A percentile compares a stretch with the other conserved stretches of the same genome.
Evolutionary conservation across 2,329 filamentous ascomycete species (phyloP).

Genomic region (Dactylonectria macrodidyma): DNA sequence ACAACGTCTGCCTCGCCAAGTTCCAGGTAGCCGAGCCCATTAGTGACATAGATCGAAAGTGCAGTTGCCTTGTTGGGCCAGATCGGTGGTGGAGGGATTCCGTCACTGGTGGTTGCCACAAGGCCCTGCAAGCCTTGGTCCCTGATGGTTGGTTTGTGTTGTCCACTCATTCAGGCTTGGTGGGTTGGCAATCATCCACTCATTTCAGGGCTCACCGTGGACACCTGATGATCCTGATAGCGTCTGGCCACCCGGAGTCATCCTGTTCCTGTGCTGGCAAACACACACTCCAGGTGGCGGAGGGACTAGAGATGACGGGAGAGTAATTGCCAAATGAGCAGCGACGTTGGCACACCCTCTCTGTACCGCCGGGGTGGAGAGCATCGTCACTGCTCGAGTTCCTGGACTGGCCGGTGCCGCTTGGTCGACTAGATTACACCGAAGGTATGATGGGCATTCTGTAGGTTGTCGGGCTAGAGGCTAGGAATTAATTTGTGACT

Average conservation of each 20-base stretch:
- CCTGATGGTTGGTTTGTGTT: constrained; percentile 15
- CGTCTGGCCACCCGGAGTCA: constrained; percentile 10
- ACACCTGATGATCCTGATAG: neutral
- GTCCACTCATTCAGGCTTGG: constrained; percentile 23
- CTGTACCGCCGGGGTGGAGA: constrained; percentile 41
- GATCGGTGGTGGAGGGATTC: constrained; percentile 26
- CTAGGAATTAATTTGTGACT: constrained; percentile 7
- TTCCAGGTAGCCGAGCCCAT: no score
- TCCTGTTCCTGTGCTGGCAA: constrained; percentile 31
- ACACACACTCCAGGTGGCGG: constrained; percentile 30
- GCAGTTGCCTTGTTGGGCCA: constrained; percentile 31
- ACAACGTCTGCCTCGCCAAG: neutral
- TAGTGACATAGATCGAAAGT: neutral
- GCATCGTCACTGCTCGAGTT: constrained; percentile 40
- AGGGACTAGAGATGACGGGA: constrained; percentile 21
- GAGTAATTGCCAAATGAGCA: constrained; percentile 55
- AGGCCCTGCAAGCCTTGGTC: constrained; percentile 15
- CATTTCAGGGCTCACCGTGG: no score
- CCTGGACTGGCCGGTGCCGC: constrained; percentile 35
- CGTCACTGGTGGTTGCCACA: constrained; percentile 28
- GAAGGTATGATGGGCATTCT: neutral
- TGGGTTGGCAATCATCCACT: neutral
- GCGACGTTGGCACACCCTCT: constrained; percentile 46
- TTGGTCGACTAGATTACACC: neutral
- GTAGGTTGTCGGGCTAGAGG: neutral